Evolutionary conservation across 306 rosid species (phyloP), one percentile per base, ranked within the genome.

Genomic region (Geum urbanum): DNA sequence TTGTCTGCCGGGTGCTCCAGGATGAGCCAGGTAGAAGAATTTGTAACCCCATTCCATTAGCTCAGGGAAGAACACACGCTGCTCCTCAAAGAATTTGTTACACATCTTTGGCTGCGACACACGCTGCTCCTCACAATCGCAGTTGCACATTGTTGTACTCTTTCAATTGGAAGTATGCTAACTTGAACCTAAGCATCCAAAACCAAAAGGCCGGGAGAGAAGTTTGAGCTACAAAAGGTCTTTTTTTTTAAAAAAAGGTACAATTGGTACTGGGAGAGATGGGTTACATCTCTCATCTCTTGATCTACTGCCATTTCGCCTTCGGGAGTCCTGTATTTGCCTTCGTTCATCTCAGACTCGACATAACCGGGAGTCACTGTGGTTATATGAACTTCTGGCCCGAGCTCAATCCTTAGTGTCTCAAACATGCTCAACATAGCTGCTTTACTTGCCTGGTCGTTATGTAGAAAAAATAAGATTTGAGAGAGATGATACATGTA

Each of bases 361-460:
- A 87, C 73, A 78, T 73, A 85, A 5, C 90, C 87, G 0, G 91
- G 89, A 5, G 90, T 84, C 14, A 80, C 95, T 9, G 86, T 86
- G n/a, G 96, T 87, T 5, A 91, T 66, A 11, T 78, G 66, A 16
- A 91, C 58, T 0, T 85, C 83, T 3, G 80, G 39, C 18, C 86
- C 88, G 5, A 92, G 66, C 40, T 89, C 97, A 0, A 80, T 79
- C 52, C 86, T 78, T 74, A 92, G 24, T 27, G 92, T 81, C 76
- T 92, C 95, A 5, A 69, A 92, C 60, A 89, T 50, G 49, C 60
- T 77, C 11, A 69, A 49, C 7, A 85, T 20, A 0, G 95, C 92
- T 39, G 95, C 87, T 76, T 89, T 87, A 76, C 87, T 87, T 63
- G 95, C 91, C 96, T 88, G 82, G 74, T 35, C 19, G 12, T 13